These are phyloP conservation scores for Testicularia cyperi DNA, from an alignment of 1,284 basidiomycete genomes.

Conservation along the genomic window DNA sequence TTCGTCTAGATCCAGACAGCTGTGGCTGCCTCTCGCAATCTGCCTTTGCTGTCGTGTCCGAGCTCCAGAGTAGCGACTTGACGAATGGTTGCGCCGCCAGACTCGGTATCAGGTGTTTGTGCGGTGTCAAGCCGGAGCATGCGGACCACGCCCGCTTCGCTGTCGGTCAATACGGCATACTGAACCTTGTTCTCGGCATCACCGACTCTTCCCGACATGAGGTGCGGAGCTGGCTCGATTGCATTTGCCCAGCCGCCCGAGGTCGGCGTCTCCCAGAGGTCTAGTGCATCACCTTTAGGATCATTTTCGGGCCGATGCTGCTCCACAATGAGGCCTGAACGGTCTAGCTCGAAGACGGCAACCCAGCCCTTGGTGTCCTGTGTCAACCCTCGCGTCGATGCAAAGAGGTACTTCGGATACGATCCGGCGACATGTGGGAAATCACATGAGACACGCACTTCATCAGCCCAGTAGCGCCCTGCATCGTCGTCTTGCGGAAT, in stretches of 20 bases:
- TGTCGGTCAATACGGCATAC: constrained; percentile 60
- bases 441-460: constrained; percentile 59
- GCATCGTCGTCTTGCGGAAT: constrained; percentile 45
- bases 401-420: constrained; percentile 54
- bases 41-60: constrained; percentile 11
- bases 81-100: too few species aligned
- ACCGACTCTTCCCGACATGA: constrained; percentile 9
- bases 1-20: constrained; percentile 43
- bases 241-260: constrained; percentile 63
- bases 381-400: constrained; percentile 60
- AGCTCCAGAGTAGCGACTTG: constrained; percentile 52
- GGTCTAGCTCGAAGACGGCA: constrained; percentile 55
- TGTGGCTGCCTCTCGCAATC: constrained; percentile 31
- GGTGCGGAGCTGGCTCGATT: constrained; percentile 58
- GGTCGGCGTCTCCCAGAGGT: constrained; percentile 58
- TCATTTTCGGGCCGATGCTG: constrained; percentile 1
- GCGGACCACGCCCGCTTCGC: constrained; percentile 59
- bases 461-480: constrained; percentile 59
- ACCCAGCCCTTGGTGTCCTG: constrained; percentile 58
- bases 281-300: constrained; percentile 18
- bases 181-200: constrained; percentile 22
- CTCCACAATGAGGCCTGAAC: constrained; percentile 38
- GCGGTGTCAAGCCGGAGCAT: constrained; percentile 45
- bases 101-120: not conserved
- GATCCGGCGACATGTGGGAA: constrained; percentile 1